phyloP scores from a whole-genome alignment of 441 rosid species.

The Erodium texanum region DNA sequence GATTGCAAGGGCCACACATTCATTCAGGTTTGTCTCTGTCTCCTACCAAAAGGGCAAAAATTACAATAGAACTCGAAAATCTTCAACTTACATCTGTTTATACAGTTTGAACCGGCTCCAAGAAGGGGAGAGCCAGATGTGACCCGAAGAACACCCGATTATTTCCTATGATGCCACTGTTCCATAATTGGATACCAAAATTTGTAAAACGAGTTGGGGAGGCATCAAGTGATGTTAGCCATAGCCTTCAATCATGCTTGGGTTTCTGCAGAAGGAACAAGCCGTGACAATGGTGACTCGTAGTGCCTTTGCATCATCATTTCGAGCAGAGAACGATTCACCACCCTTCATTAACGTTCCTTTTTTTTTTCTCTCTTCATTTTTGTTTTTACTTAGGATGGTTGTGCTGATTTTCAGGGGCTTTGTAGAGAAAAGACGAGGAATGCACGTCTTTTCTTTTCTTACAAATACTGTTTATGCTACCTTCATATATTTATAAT shows the following conservation, averaged over 20 bases:
- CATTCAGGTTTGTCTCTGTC: constrained; percentile 5
- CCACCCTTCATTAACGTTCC: background rate
- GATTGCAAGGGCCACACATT: constrained; percentile 51
- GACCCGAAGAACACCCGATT: constrained; percentile 86
- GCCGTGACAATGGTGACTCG: background rate
- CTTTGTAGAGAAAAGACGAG: background rate
- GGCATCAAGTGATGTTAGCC: background rate
- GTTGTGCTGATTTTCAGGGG: background rate
- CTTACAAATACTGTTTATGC: background rate
- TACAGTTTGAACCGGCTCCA: constrained; percentile 58
- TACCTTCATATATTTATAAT: background rate
- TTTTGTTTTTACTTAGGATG: background rate
- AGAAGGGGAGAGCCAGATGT: constrained; percentile 58
- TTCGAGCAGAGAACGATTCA: background rate
- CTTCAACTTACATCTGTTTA: background rate
- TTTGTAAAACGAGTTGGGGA: background rate
- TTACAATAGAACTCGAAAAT: background rate
- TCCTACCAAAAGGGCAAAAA: background rate
- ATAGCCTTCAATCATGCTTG: background rate
- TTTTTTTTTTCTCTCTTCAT: background rate
- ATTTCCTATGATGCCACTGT: constrained; percentile 48
- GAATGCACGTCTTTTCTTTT: no score
- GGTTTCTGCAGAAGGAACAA: background rate
- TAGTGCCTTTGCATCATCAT: background rate
- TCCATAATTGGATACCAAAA: no score